These are phyloP conservation scores for Botryotinia convoluta DNA, from an alignment of 2,329 filamentous ascomycete species.

Conservation along the genomic window DNA sequence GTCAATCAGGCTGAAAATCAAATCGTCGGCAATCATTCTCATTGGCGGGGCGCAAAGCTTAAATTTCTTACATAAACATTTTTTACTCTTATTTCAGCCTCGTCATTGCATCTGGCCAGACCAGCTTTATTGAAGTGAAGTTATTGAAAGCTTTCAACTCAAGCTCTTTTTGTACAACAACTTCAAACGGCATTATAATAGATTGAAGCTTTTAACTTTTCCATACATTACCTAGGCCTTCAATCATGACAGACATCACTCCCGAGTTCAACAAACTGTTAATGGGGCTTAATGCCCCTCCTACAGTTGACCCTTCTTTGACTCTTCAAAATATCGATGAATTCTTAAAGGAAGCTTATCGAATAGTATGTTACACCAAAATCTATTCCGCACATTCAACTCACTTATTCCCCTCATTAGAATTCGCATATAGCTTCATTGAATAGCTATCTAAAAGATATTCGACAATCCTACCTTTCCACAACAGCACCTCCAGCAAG, in stretches of 20 bases:
- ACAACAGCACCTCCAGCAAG: constrained; percentile 67
- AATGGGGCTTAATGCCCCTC: constrained; percentile 53
- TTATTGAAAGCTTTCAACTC: neutral
- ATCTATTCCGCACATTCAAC: constrained; percentile 23
- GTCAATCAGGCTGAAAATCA: neutral
- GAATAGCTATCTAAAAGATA: constrained; percentile 73
- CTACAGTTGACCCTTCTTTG: constrained; percentile 40
- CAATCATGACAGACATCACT: constrained; percentile 60
- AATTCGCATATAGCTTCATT: constrained; percentile 82
- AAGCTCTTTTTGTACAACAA: neutral
- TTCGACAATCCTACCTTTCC: constrained; percentile 89
- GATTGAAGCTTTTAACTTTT: neutral
- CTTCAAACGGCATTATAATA: neutral
- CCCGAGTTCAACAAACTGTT: constrained; percentile 67
- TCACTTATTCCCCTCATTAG: constrained; percentile 46
- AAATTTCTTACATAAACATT: neutral
- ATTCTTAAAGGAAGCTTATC: constrained; percentile 91
- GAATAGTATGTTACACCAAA: constrained; percentile 63
- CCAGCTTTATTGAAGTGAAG: neutral
- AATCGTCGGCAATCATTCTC: neutral
- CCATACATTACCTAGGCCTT: too few relatives aligned
- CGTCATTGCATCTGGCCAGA: neutral
- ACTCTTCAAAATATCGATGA: constrained; percentile 63
- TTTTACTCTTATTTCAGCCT: neutral
- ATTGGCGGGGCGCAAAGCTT: neutral